These are phyloP conservation scores for Agarophyton chilense DNA, from an alignment of 23 red algal species.

Conservation along the genomic window DNA sequence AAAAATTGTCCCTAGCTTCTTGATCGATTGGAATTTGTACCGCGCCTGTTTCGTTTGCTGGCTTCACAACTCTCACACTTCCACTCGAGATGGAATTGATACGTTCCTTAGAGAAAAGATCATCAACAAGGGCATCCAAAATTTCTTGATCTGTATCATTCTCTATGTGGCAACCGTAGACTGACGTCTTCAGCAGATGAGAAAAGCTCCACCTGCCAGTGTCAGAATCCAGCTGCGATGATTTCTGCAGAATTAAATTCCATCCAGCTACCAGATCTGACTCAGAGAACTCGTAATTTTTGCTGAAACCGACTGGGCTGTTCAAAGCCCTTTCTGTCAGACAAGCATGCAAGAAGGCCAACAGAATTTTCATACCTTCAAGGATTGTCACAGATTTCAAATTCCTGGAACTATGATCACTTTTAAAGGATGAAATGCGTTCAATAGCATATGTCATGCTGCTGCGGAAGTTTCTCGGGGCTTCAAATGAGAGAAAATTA, in stretches of 20 bases:
- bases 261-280: slow-evolving; percentile 45
- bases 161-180: slow-evolving; percentile 63
- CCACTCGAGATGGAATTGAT: background rate
- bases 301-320: slow-evolving; percentile 55
- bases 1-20: background rate
- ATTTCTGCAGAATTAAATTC: background rate
- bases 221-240: background rate
- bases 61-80: slow-evolving; percentile 7
- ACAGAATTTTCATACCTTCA: slow-evolving; percentile 21
- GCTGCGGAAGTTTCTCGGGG: slow-evolving; percentile 37
- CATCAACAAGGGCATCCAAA: slow-evolving; percentile 46
- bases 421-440: background rate
- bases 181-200: slow-evolving; percentile 35
- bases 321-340: slow-evolving; percentile 40
- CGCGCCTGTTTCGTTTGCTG: background rate
- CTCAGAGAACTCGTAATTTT: slow-evolving; percentile 66
- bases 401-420: background rate
- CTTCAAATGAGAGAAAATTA: slow-evolving; percentile 60
- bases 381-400: background rate
- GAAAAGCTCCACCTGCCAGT: background rate
- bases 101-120: slow-evolving; percentile 7
- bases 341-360: slow-evolving; percentile 52
- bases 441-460: slow-evolving; percentile 45
- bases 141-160: slow-evolving; percentile 44
- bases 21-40: slow-evolving; percentile 24